A percentile compares a stretch with the other conserved stretches of the same genome.
These are phyloP conservation scores for Cladosporium oxysporum DNA, from an alignment of 2,329 filamentous ascomycete species.

Conservation along the genomic window DNA sequence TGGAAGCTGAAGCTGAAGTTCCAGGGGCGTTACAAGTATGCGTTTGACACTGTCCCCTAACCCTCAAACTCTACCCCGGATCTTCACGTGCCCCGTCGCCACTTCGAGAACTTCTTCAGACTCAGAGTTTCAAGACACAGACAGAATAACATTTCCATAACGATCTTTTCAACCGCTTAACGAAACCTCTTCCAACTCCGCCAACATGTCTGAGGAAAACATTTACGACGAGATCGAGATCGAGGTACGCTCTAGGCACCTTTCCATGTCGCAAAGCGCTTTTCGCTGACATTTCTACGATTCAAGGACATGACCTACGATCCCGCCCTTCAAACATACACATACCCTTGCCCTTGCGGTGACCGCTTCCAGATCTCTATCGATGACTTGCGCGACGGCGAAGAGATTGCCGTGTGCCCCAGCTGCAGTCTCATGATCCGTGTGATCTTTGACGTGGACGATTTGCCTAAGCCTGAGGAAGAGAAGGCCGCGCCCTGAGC, in stretches of 20 bases:
- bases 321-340: constrained; percentile 78
- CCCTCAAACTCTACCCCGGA: constrained; percentile 9
- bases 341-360: constrained; percentile 95
- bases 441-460: constrained; percentile 80
- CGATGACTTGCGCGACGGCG: constrained; percentile 79
- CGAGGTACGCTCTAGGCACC: constrained; percentile 54
- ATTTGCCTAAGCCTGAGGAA: constrained; percentile 51
- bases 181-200: background rate
- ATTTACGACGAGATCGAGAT: constrained; percentile 99
- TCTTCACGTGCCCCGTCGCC: constrained; percentile 6
- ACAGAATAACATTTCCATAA: background rate
- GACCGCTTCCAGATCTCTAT: constrained; percentile 92
- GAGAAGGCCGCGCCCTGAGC: constrained; percentile 28
- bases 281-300: background rate
- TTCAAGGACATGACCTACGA: constrained; percentile 86
- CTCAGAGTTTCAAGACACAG: background rate
- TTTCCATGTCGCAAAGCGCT: background rate
- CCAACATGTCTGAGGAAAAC: constrained; percentile 34
- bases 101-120: constrained; percentile 10
- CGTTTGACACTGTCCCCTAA: background rate
- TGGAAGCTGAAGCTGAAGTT: background rate
- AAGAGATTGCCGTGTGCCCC: constrained; percentile 95
- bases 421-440: constrained; percentile 96
- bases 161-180: background rate
- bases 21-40: too few relatives aligned